Evolutionary conservation across 1,139 yeast species (phyloP).

Genomic region (Yamadazyma kanchanaburiensis): DNA sequence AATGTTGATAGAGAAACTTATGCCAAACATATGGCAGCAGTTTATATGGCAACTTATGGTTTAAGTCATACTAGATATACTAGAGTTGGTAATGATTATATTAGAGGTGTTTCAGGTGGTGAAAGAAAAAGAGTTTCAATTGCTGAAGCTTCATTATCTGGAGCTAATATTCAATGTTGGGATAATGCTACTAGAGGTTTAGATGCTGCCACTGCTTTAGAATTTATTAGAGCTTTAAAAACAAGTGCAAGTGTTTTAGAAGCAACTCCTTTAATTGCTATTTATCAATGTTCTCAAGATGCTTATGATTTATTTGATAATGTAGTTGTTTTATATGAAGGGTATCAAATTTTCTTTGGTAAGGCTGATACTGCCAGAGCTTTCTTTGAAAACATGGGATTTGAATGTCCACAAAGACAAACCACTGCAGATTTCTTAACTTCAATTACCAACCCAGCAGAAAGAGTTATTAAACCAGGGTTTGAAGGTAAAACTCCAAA

Average conservation of each 20-base stretch:
- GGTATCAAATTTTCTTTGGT: constrained; percentile 77
- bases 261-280: constrained; percentile 68
- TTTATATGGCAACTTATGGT: constrained; percentile 42
- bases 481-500: constrained; percentile 47
- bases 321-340: constrained; percentile 69
- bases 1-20: constrained; percentile 35
- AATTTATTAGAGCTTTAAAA: constrained; percentile 67
- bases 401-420: constrained; percentile 66
- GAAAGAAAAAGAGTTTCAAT: constrained; percentile 45
- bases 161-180: constrained; percentile 51
- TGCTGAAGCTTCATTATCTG: constrained; percentile 38
- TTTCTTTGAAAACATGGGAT: constrained; percentile 48
- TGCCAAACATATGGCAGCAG: constrained; percentile 41
- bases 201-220: constrained; percentile 63
- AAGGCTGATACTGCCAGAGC: constrained; percentile 44
- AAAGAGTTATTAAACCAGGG: constrained; percentile 55
- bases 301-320: constrained; percentile 70
- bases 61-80: constrained; percentile 32
- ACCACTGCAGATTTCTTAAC: constrained; percentile 84
- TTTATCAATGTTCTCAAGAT: constrained; percentile 80
- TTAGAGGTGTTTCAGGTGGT: constrained; percentile 43
- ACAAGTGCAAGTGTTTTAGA: constrained; percentile 57
- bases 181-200: constrained; percentile 63
- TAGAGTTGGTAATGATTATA: constrained; percentile 34
- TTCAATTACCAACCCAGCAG: constrained; percentile 71